Evolutionary conservation across 441 rosid genomes (phyloP).

Genomic region (Capsella rubella): DNA sequence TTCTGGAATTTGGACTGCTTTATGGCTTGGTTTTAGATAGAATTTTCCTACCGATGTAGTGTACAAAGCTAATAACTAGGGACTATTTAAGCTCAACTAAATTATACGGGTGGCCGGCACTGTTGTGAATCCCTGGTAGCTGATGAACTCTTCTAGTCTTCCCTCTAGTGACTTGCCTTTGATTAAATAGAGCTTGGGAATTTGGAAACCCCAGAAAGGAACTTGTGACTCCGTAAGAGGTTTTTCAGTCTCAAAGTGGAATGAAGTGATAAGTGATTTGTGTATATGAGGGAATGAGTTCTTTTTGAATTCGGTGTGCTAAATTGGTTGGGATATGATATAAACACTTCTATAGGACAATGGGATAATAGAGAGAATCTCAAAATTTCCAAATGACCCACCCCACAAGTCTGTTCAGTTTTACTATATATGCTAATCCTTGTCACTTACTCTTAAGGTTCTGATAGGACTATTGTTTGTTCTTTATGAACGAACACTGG

Average conservation of each 20-base stretch:
- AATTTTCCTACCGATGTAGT: neutral
- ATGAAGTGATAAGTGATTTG: neutral
- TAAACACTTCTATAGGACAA: neutral
- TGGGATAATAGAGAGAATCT: neutral
- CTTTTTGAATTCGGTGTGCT: neutral
- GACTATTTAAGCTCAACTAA: neutral
- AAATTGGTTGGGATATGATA: neutral
- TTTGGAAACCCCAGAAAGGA: neutral
- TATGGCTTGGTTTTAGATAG: constrained; percentile 1
- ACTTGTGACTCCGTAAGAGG: neutral
- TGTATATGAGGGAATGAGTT: neutral
- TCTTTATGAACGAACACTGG: neutral
- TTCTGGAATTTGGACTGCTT: neutral
- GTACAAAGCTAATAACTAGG: neutral
- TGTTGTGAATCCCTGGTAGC: neutral
- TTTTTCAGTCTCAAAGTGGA: neutral
- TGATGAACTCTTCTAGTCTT: neutral
- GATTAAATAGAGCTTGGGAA: neutral
- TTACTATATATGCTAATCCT: neutral
- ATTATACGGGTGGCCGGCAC: neutral
- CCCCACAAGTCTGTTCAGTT: neutral
- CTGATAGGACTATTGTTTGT: neutral
- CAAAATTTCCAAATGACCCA: neutral
- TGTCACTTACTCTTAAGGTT: neutral
- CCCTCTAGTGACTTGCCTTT: constrained; percentile 1